Conservation (phyloP, 495 filamentous ascomycete genomes). For the Aspergillus funiculosus region DNA sequence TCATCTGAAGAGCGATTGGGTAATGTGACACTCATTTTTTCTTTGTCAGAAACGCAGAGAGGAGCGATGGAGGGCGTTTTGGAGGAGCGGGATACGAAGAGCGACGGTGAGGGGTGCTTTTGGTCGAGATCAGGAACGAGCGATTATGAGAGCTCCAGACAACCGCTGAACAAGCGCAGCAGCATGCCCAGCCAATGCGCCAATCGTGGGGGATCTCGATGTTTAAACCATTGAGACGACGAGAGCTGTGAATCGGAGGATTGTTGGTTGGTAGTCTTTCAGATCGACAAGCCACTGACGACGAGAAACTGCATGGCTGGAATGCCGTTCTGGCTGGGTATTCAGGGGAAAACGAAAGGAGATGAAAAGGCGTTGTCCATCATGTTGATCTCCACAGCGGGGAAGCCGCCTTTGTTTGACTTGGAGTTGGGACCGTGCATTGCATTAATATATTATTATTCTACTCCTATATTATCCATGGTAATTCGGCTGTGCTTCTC, state of each 20-base stretch:
- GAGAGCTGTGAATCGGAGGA: neutral
- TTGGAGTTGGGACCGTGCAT: neutral
- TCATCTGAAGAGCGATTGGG: constrained; percentile 44
- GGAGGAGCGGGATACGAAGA: neutral
- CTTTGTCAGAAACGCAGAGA: constrained; percentile 8
- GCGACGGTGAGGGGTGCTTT: too few species aligned
- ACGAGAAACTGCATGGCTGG: too few species aligned
- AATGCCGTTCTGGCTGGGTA: too few species aligned
- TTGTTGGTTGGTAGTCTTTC: constrained; percentile 3
- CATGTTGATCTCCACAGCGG: constrained; percentile 31
- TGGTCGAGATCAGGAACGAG: constrained; percentile 4
- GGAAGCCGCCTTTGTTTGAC: constrained; percentile 12
- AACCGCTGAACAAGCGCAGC: constrained; percentile 3
- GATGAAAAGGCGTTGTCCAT: constrained; percentile 6
- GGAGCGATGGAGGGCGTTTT: neutral
- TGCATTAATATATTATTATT: too few species aligned
- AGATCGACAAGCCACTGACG: constrained; percentile 5
- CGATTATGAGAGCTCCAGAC: constrained; percentile 7
- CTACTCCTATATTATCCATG: too few species aligned
- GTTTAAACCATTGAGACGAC: neutral
- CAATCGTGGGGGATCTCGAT: neutral
- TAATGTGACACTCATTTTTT: constrained; percentile 42
- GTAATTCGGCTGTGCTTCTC: too few species aligned
- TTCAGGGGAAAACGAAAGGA: constrained; percentile 14
- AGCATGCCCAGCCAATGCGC: constrained; percentile 12